Base-by-base conservation (phyloP, 441 rosid species). In the Populus hybrid region DNA sequence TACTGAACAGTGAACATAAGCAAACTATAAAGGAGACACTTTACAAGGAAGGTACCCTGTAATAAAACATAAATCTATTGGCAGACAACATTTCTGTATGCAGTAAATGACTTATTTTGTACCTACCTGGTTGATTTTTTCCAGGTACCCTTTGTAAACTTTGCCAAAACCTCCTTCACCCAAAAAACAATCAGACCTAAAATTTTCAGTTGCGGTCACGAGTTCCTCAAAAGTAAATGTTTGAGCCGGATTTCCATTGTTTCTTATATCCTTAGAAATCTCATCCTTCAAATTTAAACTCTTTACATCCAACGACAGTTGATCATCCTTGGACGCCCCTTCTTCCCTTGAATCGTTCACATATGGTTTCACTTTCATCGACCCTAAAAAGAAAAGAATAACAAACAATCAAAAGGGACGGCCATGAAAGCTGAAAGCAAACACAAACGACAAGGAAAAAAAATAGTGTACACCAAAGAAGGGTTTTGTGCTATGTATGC, bases 81-180 rank as follows among this genome's bases (percentile, higher is more conserved):
- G 6, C 59, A 16, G 5, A 50, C 61, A 54, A 18, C 21, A 54
- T 54, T 54, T 54, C n/a, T 2, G 61, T 5, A 18, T 54, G 3
- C 2, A 54, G 61, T 16, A 54, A 54, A 54, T 18, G 61, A 54
- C 61, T 54, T 54, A 50, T 54, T 54, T 18, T 54, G 61, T 1
- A 81, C 83, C n/a, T 72, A 91, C 97, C 93, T 90, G 94, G 40
- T 81, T 61, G 42, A 86, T 81, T 77, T 76, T 88, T 61, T 85
- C 86, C 73, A 92, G 80, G 76, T 73, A 34, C 23, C 93, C 97
- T 74, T 81, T 89, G 85, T 88, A 90, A 50, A 92, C 97, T 87
- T 86, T 92, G n/a, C 95, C 97, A 61, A 92, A 92, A 11, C 97
- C 97, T 63, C 97, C 97, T 90, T 89, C 92, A 20, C 97, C 97